A percentile compares a stretch with the other conserved stretches of the same genome.
Conservation (phyloP, 108 stramenopile species). For the Schizochytrium sp. region DNA sequence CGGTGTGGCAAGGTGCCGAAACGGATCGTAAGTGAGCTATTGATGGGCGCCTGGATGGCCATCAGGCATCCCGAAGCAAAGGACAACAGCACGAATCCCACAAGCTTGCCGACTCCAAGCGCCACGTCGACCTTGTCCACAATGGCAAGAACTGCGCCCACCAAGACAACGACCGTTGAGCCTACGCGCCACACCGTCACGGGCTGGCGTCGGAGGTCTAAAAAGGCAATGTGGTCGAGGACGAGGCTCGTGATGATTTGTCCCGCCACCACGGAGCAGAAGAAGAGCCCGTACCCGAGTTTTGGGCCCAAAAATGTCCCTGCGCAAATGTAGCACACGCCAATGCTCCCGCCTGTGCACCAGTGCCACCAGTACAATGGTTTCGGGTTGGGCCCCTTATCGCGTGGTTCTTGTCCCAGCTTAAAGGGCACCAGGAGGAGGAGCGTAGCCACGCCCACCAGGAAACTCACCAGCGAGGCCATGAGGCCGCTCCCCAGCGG, state of each 20-base stretch:
- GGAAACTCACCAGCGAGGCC: neutral
- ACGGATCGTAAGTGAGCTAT: neutral
- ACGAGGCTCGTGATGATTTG: neutral
- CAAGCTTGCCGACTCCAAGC: neutral
- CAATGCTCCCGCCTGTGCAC: neutral
- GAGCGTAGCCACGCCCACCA: neutral
- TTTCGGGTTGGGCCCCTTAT: neutral
- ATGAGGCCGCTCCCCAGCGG: neutral
- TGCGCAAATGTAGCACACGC: neutral
- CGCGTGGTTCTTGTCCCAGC: neutral
- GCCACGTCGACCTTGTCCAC: neutral
- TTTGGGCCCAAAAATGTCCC: neutral
- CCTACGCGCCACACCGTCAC: neutral
- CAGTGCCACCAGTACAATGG: neutral
- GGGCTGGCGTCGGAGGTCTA: neutral
- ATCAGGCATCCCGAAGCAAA: neutral
- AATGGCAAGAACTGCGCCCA: neutral
- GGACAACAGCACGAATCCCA: neutral
- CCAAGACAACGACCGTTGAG: neutral
- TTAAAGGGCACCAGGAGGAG: neutral
- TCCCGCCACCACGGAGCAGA: neutral
- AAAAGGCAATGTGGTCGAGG: neutral
- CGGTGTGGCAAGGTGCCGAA: neutral
- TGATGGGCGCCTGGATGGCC: conserved; percentile 2
- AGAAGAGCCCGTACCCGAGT: neutral